Percentiles rank a stretch among this genome's conserved stretches.
Conservation (phyloP, 2,329 filamentous ascomycete genomes). For the Clathrospora elynae region DNA sequence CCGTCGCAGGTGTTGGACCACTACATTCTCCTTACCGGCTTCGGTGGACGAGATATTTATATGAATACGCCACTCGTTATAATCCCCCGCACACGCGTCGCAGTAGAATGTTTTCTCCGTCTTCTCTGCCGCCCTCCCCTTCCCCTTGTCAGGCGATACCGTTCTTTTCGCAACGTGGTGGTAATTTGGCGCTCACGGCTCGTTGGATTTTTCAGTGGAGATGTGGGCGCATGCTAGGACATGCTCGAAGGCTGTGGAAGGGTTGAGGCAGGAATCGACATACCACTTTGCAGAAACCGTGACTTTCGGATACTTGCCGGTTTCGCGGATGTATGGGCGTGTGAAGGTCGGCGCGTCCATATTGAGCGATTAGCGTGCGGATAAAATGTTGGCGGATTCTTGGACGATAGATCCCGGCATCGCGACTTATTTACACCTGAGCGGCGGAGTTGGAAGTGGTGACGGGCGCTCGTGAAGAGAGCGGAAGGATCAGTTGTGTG, state of each 20-base stretch:
- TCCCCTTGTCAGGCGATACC: background rate
- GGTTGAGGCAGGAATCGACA: constrained; percentile 7
- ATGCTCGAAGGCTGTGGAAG: constrained; percentile 12
- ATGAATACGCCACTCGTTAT: constrained; percentile 1
- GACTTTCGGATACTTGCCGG: constrained; percentile 10
- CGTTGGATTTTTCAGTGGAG: background rate
- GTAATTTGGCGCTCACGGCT: constrained; percentile 21
- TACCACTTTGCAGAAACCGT: background rate
- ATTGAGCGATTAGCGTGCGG: background rate
- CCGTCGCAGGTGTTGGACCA: background rate
- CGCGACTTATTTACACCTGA: background rate
- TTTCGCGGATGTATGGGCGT: constrained; percentile 10
- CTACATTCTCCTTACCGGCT: constrained; percentile 12
- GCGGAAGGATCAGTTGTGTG: background rate
- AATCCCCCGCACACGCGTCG: constrained; percentile 16
- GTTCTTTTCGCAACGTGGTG: background rate
- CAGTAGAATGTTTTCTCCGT: constrained; percentile 12
- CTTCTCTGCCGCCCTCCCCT: background rate
- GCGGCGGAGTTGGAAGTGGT: too few relatives aligned
- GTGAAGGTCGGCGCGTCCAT: background rate
- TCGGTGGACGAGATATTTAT: background rate
- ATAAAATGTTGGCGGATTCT: background rate
- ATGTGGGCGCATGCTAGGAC: constrained; percentile 15
- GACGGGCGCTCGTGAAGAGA: background rate
- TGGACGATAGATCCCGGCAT: background rate